These are phyloP conservation scores for Dictyophora rubrovolvata DNA, from an alignment of 768 basidiomycete species.

Conservation along the genomic window DNA sequence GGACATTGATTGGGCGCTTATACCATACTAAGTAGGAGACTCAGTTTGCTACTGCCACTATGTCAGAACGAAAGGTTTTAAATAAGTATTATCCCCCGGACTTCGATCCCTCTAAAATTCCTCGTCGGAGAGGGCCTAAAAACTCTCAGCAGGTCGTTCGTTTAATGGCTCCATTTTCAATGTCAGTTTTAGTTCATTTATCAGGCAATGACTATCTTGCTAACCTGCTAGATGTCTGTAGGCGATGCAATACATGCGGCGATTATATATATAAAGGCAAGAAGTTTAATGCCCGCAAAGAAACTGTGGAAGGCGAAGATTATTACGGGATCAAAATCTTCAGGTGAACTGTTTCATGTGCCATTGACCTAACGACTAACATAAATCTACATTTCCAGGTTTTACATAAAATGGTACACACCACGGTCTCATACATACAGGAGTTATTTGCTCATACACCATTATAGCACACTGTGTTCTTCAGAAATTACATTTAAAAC, in stretches of 20 bases:
- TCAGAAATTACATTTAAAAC: slow-evolving; percentile 99
- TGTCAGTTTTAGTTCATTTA: slow-evolving; percentile 39
- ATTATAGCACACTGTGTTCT: slow-evolving; percentile 76
- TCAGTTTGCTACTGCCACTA: slow-evolving; percentile 24
- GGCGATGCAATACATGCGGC: slow-evolving; percentile 91
- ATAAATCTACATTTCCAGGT: slow-evolving; percentile 20
- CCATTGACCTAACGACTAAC: neutral
- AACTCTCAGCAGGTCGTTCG: slow-evolving; percentile 96
- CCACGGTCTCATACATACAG: slow-evolving; percentile 22
- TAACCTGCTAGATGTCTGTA: slow-evolving; percentile 19
- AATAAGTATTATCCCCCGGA: slow-evolving; percentile 98
- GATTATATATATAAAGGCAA: slow-evolving; percentile 99
- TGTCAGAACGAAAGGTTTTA: slow-evolving; percentile 86
- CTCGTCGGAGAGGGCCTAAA: slow-evolving; percentile 79
- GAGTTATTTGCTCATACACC: neutral
- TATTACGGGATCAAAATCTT: slow-evolving; percentile 98
- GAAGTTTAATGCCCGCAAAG: slow-evolving; percentile 98
- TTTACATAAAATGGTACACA: slow-evolving; percentile 82
- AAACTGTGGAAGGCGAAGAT: slow-evolving; percentile 94
- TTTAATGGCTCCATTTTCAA: slow-evolving; percentile 98
- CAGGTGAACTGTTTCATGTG: slow-evolving; percentile 22
- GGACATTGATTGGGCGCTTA: neutral
- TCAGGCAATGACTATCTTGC: too few relatives aligned
- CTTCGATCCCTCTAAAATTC: slow-evolving; percentile 95
- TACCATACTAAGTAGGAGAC: neutral